phyloP scores from a whole-genome alignment of 2,329 filamentous ascomycete species.

The Talaromyces sp. region DNA sequence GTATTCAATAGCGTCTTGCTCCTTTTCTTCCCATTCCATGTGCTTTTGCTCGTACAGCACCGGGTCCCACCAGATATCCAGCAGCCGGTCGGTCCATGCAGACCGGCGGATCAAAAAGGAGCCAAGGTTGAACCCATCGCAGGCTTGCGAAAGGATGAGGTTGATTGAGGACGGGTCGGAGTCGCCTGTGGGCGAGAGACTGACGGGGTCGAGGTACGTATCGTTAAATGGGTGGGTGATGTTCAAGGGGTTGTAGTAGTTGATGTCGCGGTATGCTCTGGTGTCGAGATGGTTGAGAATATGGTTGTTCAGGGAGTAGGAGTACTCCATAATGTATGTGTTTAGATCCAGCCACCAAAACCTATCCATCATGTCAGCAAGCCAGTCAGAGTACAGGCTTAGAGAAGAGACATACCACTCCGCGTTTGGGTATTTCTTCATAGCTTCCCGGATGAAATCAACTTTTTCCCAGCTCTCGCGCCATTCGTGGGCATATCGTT shows the following conservation, averaged over 20 bases:
- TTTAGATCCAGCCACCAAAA: constrained; percentile 99
- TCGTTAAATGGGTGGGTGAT: constrained; percentile 75
- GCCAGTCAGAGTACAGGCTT: neutral
- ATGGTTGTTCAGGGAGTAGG: constrained; percentile 81
- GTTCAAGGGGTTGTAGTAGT: constrained; percentile 90
- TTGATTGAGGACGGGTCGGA: constrained; percentile 73
- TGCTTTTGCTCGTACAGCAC: constrained; percentile 97
- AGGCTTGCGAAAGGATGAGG: constrained; percentile 86
- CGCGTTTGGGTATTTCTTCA: constrained; percentile 90
- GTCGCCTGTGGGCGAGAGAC: constrained; percentile 70
- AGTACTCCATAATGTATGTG: constrained; percentile 96
- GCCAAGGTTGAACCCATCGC: constrained; percentile 90
- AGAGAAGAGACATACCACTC: constrained; percentile 66
- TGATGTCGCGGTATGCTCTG: constrained; percentile 89
- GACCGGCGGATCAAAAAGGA: constrained; percentile 88
- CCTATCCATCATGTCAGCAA: constrained; percentile 46
- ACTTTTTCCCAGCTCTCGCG: constrained; percentile 99
- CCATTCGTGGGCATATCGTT: constrained; percentile 98
- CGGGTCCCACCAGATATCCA: constrained; percentile 98
- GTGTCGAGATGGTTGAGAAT: constrained; percentile 74
- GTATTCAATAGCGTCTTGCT: constrained; percentile 91
- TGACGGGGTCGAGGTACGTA: constrained; percentile 68
- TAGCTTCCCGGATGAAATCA: constrained; percentile 78
- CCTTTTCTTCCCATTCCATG: constrained; percentile 98
- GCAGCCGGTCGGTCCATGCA: constrained; percentile 80